These are phyloP conservation scores for Trametes hirsuta DNA, from an alignment of 1,284 basidiomycete species.

Conservation along the genomic window DNA sequence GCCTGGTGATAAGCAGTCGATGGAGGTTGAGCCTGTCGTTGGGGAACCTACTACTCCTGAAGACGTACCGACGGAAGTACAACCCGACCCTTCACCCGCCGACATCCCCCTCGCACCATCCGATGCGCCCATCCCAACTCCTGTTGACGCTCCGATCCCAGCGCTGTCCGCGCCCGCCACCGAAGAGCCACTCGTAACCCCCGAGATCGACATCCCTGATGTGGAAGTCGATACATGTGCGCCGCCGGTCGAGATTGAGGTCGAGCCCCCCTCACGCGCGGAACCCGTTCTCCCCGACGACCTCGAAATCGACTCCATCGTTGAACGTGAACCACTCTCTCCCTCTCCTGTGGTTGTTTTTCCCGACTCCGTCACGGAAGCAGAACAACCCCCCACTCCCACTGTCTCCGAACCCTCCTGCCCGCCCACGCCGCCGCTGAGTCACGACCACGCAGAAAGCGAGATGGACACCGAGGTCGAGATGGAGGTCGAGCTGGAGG, in stretches of 20 bases:
- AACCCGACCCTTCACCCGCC: not conserved
- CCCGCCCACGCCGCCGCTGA: constrained; percentile 16
- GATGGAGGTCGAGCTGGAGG: constrained; percentile 24
- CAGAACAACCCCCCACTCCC: not conserved
- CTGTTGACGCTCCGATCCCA: not conserved
- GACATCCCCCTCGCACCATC: not conserved
- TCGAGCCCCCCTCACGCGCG: constrained; percentile 10
- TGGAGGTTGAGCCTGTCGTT: constrained; percentile 9
- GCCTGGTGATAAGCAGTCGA: not conserved
- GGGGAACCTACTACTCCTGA: not conserved
- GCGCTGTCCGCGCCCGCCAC: not conserved
- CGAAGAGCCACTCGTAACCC: constrained; percentile 3
- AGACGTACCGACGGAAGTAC: constrained; percentile 5
- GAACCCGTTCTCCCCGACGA: constrained; percentile 1
- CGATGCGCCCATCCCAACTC: not conserved
- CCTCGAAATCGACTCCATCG: not conserved
- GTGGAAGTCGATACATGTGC: constrained; percentile 1
- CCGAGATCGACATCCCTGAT: constrained; percentile 18
- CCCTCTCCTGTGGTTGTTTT: not conserved
- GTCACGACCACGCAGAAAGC: constrained; percentile 1
- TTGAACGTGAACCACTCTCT: not conserved
- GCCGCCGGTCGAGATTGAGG: constrained; percentile 13
- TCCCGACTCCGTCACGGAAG: not conserved
- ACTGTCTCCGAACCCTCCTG: not conserved
- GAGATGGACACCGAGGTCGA: constrained; percentile 21